Evolutionary conservation across 495 filamentous ascomycete genomes (phyloP), one percentile per base, ranked within the genome.

Genomic region (Penicillium soppii): DNA sequence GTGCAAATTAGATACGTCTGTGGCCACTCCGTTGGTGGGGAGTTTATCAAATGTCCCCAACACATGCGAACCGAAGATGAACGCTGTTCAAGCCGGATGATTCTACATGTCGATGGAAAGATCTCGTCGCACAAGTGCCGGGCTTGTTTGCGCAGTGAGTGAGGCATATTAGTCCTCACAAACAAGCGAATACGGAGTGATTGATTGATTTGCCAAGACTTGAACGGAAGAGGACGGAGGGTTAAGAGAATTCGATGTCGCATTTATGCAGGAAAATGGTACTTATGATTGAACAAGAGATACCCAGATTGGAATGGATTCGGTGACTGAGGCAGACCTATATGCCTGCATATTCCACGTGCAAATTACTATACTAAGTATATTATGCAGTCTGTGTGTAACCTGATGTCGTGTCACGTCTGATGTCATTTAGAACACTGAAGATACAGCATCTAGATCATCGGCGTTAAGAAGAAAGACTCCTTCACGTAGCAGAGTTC

Each of bases 381-480:
- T 22, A n/a, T 17, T 23, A 33, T 39, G 5, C 5, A 15, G 40
- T 9, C 8, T 21, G 25, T 19, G 22, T 13, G 16, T 23, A 4
- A 25, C 22, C 40, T 17, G 12, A 32, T 19, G 5, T 23, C 10
- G 26, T 42, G 9, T 45, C 10, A 7, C 25, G 22, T 21, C 12
- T n/a, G 22, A 21, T 23, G 7, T 13, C 19, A 10, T 7, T 32
- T 47, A 74, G 32, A 74, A 74, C 26, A 62, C 74, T 20, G 64
- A 56, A 6, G 73, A 65, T 21, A 76, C 83, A 29, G 70, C 81
- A 53, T 79, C 68, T 33, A 95, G 61, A 68, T 94, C 88, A 73
- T 95, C 89, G 0, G 84, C 89, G 68, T 91, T 92, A 42, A 95
- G 67, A 33, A 91, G 68, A 40, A 83, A 81, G 9, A 87, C 84